phyloP scores from a whole-genome alignment of 805 yeast genomes.

The Candida ipomoeae region DNA sequence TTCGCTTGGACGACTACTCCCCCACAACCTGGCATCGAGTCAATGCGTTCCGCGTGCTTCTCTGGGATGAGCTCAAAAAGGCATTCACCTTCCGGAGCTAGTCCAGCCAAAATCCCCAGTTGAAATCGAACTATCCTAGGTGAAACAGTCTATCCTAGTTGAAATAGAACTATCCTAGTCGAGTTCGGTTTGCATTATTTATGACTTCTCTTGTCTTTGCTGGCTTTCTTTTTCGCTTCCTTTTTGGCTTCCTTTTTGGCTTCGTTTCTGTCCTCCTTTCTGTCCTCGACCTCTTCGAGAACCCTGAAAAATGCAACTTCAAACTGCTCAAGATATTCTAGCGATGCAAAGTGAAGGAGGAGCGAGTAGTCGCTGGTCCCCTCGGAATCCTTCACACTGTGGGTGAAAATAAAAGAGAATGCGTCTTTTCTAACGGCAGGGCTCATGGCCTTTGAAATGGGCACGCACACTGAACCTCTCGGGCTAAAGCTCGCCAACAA shows the following conservation, averaged over 20 bases:
- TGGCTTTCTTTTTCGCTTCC: neutral
- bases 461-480: conserved; percentile 7
- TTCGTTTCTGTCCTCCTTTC: neutral
- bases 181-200: neutral
- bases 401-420: conserved; percentile 63
- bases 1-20: conserved; percentile 26
- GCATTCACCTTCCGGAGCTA: conserved; percentile 42
- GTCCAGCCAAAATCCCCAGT: too few species aligned
- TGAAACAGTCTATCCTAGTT: too few species aligned
- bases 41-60: conserved; percentile 57
- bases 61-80: conserved; percentile 57
- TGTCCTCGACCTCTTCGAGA: neutral
- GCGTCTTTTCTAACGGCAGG: conserved; percentile 62
- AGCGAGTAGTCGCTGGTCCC: conserved; percentile 47
- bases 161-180: too few species aligned
- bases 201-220: neutral
- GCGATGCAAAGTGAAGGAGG: conserved; percentile 51
- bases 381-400: conserved; percentile 18
- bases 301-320: conserved; percentile 44
- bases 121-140: too few species aligned
- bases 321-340: conserved; percentile 43
- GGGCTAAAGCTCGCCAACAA: conserved; percentile 37
- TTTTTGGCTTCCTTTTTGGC: neutral
- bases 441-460: conserved; percentile 46
- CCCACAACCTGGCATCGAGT: conserved; percentile 55